Conservation (phyloP, 75 land plant genomes). For the Cupressus sempervirens region DNA sequence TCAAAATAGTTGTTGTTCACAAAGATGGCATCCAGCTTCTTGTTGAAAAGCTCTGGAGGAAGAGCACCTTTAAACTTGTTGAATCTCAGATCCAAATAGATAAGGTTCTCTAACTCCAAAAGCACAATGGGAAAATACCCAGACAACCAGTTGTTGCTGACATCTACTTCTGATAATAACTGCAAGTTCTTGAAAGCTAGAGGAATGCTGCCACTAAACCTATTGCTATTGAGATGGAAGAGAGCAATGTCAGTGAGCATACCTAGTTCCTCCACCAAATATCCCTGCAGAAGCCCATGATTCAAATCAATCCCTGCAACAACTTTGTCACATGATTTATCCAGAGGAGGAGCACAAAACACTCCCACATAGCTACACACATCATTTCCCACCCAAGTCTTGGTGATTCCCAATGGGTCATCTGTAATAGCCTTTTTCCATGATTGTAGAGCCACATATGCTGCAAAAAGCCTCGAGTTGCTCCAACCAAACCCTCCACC, state of each 20-base stretch:
- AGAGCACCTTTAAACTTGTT: slow-evolving; percentile 59
- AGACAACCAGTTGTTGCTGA: slow-evolving; percentile 78
- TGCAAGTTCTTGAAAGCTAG: slow-evolving; percentile 34
- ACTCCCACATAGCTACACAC: slow-evolving; percentile 81
- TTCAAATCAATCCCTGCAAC: slow-evolving; percentile 86
- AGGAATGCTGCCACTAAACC: slow-evolving; percentile 68
- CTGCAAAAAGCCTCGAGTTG: slow-evolving; percentile 14
- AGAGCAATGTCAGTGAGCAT: slow-evolving; percentile 51
- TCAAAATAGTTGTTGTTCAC: slow-evolving; percentile 76
- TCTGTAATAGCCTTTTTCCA: slow-evolving; percentile 78
- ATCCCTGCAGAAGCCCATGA: slow-evolving; percentile 52
- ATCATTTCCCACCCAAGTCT: slow-evolving; percentile 67
- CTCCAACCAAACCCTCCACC: background rate
- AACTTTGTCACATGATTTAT: slow-evolving; percentile 29
- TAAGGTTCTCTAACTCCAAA: slow-evolving; percentile 51
- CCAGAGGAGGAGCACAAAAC: slow-evolving; percentile 54
- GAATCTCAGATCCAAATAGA: slow-evolving; percentile 75
- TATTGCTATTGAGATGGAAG: slow-evolving; percentile 78
- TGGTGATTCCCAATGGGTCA: slow-evolving; percentile 57
- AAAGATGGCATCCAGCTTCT: slow-evolving; percentile 73
- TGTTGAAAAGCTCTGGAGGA: slow-evolving; percentile 60
- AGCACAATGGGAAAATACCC: slow-evolving; percentile 60
- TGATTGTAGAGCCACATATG: slow-evolving; percentile 75
- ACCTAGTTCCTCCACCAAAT: slow-evolving; percentile 62
- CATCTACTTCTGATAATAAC: slow-evolving; percentile 63